Evolutionary conservation across 371 early-diverging fungal genomes (phyloP).

Genomic region (Mortierella sp.): DNA sequence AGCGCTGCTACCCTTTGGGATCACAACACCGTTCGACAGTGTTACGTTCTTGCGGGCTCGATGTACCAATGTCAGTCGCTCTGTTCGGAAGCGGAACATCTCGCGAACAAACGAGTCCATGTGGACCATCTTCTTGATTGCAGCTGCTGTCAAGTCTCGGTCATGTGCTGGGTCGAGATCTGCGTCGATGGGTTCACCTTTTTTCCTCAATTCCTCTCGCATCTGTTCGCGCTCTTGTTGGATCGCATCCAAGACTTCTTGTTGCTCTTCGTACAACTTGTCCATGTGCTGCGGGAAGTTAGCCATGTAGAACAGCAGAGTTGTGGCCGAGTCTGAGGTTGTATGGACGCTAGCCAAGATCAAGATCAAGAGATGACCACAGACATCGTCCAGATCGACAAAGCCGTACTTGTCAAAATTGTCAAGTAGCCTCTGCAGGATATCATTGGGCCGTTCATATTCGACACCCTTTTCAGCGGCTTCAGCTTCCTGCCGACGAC

Average conservation of each 20-base stretch:
- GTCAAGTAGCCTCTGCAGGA: conserved; percentile 26
- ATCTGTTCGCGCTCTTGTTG: conserved; percentile 5
- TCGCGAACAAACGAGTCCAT: conserved; percentile 63
- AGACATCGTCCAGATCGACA: conserved; percentile 25
- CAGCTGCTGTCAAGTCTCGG: conserved; percentile 32
- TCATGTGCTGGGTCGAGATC: conserved; percentile 24
- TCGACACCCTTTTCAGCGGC: background rate
- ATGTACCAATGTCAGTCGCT: conserved; percentile 41
- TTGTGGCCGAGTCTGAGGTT: conserved; percentile 38
- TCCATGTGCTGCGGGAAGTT: conserved; percentile 54
- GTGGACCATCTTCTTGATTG: conserved; percentile 54
- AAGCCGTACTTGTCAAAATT: conserved; percentile 24
- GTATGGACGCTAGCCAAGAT: conserved; percentile 59
- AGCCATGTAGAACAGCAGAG: conserved; percentile 55
- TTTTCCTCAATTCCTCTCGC: background rate
- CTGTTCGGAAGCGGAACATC: conserved; percentile 36
- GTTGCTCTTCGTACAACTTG: conserved; percentile 55
- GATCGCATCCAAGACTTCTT: conserved; percentile 34
- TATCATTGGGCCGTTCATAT: conserved; percentile 19
- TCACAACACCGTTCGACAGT: conserved; percentile 54
- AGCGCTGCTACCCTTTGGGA: conserved; percentile 49
- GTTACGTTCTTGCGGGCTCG: conserved; percentile 31
- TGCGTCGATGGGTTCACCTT: background rate
- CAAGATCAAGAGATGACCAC: conserved; percentile 38
- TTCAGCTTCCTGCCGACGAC: conserved; percentile 15